Evolutionary conservation across 148 eudicot genomes (phyloP).

Genomic region (Beta vulgaris): DNA sequence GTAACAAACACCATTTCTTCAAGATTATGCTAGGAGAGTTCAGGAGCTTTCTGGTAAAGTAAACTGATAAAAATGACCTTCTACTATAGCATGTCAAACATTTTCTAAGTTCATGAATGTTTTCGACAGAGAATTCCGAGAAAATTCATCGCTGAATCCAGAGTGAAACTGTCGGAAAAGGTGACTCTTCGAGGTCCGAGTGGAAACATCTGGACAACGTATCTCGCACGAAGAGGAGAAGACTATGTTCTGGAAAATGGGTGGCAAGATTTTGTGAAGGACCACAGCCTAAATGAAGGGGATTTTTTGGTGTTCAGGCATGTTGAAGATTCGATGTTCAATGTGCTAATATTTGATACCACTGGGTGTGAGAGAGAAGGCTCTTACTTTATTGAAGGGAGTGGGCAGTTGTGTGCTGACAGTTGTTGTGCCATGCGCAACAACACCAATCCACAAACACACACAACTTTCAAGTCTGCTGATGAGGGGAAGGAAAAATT

Average conservation of each 20-base stretch:
- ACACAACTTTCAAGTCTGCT: neutral
- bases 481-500: neutral
- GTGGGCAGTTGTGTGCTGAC: neutral
- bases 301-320: constrained; percentile 12
- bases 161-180: neutral
- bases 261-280: constrained; percentile 15
- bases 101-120: neutral
- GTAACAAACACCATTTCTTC: constrained; percentile 16
- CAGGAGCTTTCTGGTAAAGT: neutral
- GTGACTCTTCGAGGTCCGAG: constrained; percentile 21
- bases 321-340: neutral
- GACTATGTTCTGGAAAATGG: neutral
- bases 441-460: neutral
- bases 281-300: neutral
- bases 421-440: neutral
- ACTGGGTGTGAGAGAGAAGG: constrained; percentile 20
- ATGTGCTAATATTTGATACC: constrained; percentile 14
- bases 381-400: neutral
- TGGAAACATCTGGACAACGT: constrained; percentile 11
- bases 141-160: constrained; percentile 3
- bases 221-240: neutral
- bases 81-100: neutral
- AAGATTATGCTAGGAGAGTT: constrained; percentile 21
- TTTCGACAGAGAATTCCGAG: constrained; percentile 18
- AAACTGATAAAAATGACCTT: neutral